phyloP scores from a whole-genome alignment of 306 rosid genomes.

The Mimosa bimucronata region DNA sequence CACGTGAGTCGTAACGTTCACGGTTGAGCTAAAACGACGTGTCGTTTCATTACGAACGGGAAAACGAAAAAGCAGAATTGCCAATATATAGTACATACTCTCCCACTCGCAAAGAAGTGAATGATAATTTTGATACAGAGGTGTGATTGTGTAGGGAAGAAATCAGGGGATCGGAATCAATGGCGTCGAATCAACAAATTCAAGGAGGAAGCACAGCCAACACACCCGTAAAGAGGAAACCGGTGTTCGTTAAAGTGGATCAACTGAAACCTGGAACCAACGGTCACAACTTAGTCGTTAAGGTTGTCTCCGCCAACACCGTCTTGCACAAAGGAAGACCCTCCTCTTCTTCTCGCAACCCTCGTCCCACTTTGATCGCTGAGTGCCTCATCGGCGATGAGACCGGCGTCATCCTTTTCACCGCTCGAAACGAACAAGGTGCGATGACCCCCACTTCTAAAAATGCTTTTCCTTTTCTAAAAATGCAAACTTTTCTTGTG shows the following conservation, averaged over 20 bases:
- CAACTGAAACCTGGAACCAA: constrained; percentile 77
- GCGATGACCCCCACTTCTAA: background rate
- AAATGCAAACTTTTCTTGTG: background rate
- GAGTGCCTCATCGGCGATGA: constrained; percentile 90
- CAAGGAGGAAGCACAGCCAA: background rate
- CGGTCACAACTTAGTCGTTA: constrained; percentile 77
- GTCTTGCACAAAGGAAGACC: constrained; percentile 76
- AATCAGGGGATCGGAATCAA: constrained; percentile 33
- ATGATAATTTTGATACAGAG: too few species aligned
- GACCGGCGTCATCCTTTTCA: constrained; percentile 77
- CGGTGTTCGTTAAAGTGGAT: constrained; percentile 75
- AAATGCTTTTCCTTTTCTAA: background rate
- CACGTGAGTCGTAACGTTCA: background rate
- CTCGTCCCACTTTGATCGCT: constrained; percentile 80
- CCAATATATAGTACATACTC: background rate
- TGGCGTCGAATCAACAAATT: constrained; percentile 41
- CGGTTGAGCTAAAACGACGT: constrained; percentile 16
- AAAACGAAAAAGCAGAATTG: background rate
- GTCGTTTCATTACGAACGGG: constrained; percentile 16
- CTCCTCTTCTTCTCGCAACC: constrained; percentile 58
- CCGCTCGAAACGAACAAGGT: constrained; percentile 94
- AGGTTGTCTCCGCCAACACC: constrained; percentile 61
- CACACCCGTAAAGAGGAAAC: constrained; percentile 67
- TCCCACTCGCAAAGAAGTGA: background rate
- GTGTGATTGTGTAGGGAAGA: too few species aligned